These are phyloP conservation scores for Euphrasia confusa DNA, from an alignment of 257 asterid species.

Conservation along the genomic window DNA sequence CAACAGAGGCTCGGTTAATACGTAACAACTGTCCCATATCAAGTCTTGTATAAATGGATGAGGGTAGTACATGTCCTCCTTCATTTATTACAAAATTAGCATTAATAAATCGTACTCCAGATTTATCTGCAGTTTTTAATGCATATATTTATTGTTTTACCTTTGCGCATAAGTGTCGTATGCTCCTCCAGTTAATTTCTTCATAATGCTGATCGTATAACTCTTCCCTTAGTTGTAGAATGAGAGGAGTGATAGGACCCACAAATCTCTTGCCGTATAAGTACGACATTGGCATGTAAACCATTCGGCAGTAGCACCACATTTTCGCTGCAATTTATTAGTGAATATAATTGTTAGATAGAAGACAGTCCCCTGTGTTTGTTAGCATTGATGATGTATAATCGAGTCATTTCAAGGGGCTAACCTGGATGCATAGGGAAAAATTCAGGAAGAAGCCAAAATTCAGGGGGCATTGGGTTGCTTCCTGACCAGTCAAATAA, in stretches of 20 bases:
- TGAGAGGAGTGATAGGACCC: slow-evolving; percentile 64
- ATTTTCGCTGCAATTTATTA: slow-evolving; percentile 48
- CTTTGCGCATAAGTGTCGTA: slow-evolving; percentile 59
- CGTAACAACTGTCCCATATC: slow-evolving; percentile 60
- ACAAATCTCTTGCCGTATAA: slow-evolving; percentile 69
- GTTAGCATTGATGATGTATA: background rate
- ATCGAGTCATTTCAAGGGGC: background rate
- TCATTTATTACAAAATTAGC: slow-evolving; percentile 19
- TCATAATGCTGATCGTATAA: slow-evolving; percentile 53
- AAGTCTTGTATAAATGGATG: slow-evolving; percentile 66
- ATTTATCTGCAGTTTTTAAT: no score
- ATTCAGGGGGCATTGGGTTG: slow-evolving; percentile 81
- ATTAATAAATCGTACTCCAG: background rate
- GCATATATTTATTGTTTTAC: slow-evolving; percentile 22
- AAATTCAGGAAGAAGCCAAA: slow-evolving; percentile 72
- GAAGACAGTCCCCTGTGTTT: background rate
- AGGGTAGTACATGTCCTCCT: slow-evolving; percentile 77
- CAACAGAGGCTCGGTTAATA: slow-evolving; percentile 57
- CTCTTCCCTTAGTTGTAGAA: slow-evolving; percentile 56
- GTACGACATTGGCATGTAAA: slow-evolving; percentile 82
- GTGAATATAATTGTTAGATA: background rate
- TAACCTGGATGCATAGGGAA: slow-evolving; percentile 80
- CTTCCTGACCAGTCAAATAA: slow-evolving; percentile 66
- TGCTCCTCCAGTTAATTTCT: slow-evolving; percentile 52
- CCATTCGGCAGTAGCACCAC: slow-evolving; percentile 81